Percentiles rank a stretch among this genome's conserved stretches.
Evolutionary conservation across 2,329 filamentous ascomycete genomes (phyloP).

Genomic region (Trematosphaeria pertusa): DNA sequence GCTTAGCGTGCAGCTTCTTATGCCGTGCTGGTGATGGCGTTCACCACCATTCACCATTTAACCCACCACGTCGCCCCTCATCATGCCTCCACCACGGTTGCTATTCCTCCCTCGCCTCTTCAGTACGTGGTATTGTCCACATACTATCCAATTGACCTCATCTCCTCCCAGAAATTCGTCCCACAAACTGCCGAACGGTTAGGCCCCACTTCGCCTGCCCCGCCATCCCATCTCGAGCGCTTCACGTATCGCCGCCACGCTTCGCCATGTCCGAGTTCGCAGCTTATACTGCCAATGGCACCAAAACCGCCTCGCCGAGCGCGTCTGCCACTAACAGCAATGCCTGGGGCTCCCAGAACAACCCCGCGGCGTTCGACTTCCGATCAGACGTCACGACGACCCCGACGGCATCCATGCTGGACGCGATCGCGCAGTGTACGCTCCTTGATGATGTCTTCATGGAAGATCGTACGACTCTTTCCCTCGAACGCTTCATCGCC

Average conservation of each 20-base stretch:
- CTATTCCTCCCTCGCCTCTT: conserved; percentile 21
- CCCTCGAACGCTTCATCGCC: conserved; percentile 78
- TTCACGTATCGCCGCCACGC: conserved; percentile 24
- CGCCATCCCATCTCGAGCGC: conserved; percentile 16
- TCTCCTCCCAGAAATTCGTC: conserved; percentile 25
- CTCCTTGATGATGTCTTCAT: conserved; percentile 84
- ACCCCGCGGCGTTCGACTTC: conserved; percentile 63
- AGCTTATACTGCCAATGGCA: conserved; percentile 38
- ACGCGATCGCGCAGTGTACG: conserved; percentile 75
- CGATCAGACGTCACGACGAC: conserved; percentile 54
- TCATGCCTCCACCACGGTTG: conserved; percentile 38
- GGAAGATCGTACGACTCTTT: conserved; percentile 79
- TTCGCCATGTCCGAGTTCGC: conserved; percentile 41
- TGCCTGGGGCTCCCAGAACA: conserved; percentile 51
- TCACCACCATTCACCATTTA: too few relatives aligned
- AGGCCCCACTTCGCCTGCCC: conserved; percentile 18
- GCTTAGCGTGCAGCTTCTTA: too few relatives aligned
- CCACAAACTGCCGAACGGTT: too few relatives aligned
- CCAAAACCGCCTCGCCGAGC: conserved; percentile 21
- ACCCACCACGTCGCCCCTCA: conserved; percentile 3
- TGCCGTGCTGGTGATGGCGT: too few relatives aligned
- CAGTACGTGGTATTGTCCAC: conserved; percentile 41
- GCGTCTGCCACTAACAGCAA: conserved; percentile 27
- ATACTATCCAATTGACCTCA: conserved; percentile 36
- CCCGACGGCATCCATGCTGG: conserved; percentile 72